These are phyloP conservation scores for Trichosanthes truncata DNA, from an alignment of 306 rosid species.

Conservation along the genomic window DNA sequence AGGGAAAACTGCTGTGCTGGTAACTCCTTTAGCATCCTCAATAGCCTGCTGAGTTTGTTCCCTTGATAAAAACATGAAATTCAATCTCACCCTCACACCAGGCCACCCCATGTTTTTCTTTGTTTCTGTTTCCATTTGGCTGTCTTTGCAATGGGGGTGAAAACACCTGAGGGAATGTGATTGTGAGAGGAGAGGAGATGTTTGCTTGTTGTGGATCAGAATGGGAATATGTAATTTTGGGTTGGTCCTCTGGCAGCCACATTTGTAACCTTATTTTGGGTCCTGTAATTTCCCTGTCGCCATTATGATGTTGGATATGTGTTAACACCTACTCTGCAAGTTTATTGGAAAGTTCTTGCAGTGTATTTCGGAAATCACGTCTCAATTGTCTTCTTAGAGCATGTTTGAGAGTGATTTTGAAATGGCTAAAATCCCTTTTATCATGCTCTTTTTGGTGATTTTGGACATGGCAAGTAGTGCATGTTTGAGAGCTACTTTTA, in stretches of 20 bases:
- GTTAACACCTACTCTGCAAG: not conserved
- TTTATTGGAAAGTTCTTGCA: not conserved
- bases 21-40: constrained; percentile 38
- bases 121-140: not conserved
- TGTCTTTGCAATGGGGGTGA: not conserved
- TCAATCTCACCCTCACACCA: not conserved
- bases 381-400: not conserved
- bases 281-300: not conserved
- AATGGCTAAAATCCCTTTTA: not conserved
- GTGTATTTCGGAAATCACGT: not conserved
- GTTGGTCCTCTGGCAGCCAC: constrained; percentile 5
- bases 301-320: not conserved
- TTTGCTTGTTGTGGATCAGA: not conserved
- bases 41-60: constrained; percentile 23
- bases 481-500: no score
- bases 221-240: constrained; percentile 3
- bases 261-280: not conserved
- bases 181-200: not conserved
- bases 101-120: not conserved
- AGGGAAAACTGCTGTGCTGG: constrained; percentile 82
- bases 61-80: not conserved
- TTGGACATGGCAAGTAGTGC: no score
- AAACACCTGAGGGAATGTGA: not conserved
- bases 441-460: no score
- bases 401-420: not conserved